Evolutionary conservation across 2,329 filamentous ascomycete genomes (phyloP).

Genomic region (Trichoderma breve): DNA sequence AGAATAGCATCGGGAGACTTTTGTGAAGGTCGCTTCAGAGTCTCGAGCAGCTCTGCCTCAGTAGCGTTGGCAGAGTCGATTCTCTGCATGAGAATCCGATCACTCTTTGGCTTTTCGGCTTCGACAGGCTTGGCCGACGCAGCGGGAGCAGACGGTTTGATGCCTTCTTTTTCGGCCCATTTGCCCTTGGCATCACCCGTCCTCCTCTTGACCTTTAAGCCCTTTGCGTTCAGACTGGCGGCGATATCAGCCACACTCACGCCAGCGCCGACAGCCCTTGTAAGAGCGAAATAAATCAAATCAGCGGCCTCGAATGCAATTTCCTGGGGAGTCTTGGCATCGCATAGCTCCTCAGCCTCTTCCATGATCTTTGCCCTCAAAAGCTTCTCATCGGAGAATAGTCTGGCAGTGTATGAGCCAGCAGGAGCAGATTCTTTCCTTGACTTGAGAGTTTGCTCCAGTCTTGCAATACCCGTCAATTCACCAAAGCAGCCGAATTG

Average conservation of each 20-base stretch:
- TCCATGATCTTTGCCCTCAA: slow-evolving; percentile 97
- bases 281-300: slow-evolving; percentile 90
- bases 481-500: slow-evolving; percentile 92
- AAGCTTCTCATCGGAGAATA: slow-evolving; percentile 90
- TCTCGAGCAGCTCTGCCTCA: slow-evolving; percentile 64
- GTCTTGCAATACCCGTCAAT: slow-evolving; percentile 73
- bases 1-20: slow-evolving; percentile 93
- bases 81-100: slow-evolving; percentile 78
- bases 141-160: slow-evolving; percentile 43
- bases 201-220: slow-evolving; percentile 88
- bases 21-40: slow-evolving; percentile 85
- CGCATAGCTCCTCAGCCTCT: slow-evolving; percentile 91
- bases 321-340: slow-evolving; percentile 77
- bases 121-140: slow-evolving; percentile 37
- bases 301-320: slow-evolving; percentile 94
- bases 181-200: slow-evolving; percentile 92
- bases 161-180: slow-evolving; percentile 81
- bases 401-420: slow-evolving; percentile 88
- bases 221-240: slow-evolving; percentile 89
- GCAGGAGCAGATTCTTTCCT: slow-evolving; percentile 79
- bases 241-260: slow-evolving; percentile 88
- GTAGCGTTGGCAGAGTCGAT: slow-evolving; percentile 67
- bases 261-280: slow-evolving; percentile 81
- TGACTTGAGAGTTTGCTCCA: slow-evolving; percentile 82
- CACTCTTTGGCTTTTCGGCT: slow-evolving; percentile 37